A percentile compares a stretch with the other conserved stretches of the same genome.
These are phyloP conservation scores for Fusarium xylarioides DNA, from an alignment of 2,329 filamentous ascomycete species.

Conservation along the genomic window DNA sequence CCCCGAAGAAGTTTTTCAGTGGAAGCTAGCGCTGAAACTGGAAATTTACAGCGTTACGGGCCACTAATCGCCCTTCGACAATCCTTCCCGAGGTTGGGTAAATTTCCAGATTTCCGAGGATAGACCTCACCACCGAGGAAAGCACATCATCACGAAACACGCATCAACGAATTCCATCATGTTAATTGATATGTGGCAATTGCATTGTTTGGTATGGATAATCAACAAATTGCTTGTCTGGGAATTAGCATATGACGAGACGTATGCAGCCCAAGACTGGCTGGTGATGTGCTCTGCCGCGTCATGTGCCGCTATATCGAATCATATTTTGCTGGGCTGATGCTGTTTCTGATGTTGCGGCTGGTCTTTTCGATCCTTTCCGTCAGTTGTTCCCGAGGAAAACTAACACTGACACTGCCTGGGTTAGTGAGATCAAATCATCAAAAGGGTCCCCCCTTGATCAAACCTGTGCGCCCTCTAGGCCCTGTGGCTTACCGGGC, in stretches of 20 bases:
- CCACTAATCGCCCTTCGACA: not conserved
- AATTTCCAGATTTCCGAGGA: constrained; percentile 6
- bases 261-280: not conserved
- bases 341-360: constrained; percentile 10
- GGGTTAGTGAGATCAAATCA: constrained; percentile 16
- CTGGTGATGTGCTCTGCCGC: constrained; percentile 9
- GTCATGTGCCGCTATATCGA: constrained; percentile 29
- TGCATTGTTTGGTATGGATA: not conserved
- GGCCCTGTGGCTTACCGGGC: constrained; percentile 21
- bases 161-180: not conserved
- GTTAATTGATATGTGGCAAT: not conserved
- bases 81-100: not conserved
- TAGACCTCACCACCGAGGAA: not conserved
- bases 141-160: constrained; percentile 1
- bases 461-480: not conserved
- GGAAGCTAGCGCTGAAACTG: not conserved
- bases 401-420: constrained; percentile 5
- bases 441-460: constrained; percentile 12
- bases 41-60: constrained; percentile 6
- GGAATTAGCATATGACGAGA: constrained; percentile 2
- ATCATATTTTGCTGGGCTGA: constrained; percentile 28
- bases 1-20: constrained; percentile 4
- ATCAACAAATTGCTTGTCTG: constrained; percentile 1
- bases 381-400: constrained; percentile 6
- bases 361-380: constrained; percentile 20